Conservation (phyloP, 768 basidiomycete genomes). For the Termitomyces sp. region DNA sequence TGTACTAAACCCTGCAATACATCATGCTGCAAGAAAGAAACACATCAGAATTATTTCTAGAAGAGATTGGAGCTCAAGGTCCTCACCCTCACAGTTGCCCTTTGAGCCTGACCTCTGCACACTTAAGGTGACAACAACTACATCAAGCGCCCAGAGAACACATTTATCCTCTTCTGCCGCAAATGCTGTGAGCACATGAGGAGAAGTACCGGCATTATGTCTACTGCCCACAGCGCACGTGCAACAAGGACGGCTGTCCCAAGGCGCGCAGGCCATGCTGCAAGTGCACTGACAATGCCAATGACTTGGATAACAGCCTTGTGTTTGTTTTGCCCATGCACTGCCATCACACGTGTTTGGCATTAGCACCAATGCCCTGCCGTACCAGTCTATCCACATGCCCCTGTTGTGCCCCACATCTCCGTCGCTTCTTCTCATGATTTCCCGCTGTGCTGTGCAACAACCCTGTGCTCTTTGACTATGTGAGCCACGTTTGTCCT, state of each 20-base stretch:
- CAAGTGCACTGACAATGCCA: conserved; percentile 22
- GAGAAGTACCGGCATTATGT: conserved; percentile 72
- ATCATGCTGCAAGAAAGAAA: too few relatives aligned
- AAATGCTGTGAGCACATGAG: conserved; percentile 79
- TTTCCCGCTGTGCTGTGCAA: conserved; percentile 55
- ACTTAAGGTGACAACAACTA: conserved; percentile 77
- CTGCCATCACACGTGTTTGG: conserved; percentile 30
- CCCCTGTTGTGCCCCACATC: conserved; percentile 60
- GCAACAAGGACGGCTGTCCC: conserved; percentile 49
- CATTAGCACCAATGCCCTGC: conserved; percentile 61
- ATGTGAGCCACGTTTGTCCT: conserved; percentile 15
- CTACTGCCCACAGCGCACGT: conserved; percentile 66
- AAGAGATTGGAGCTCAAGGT: too few relatives aligned
- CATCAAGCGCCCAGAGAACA: conserved; percentile 80
- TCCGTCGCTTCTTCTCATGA: conserved; percentile 52
- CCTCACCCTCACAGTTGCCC: conserved; percentile 63
- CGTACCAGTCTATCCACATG: conserved; percentile 55
- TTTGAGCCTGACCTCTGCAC: conserved; percentile 69
- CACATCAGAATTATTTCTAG: too few relatives aligned
- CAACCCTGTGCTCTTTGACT: conserved; percentile 40
- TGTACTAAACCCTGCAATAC: too few relatives aligned
- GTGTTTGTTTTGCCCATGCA: conserved; percentile 36
- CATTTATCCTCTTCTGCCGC: conserved; percentile 80
- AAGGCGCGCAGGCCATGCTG: conserved; percentile 8
- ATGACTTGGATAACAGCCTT: conserved; percentile 30